Evolutionary conservation across 768 basidiomycete genomes (phyloP), one percentile per base, ranked within the genome.

Genomic region (Podaxis pistillaris): DNA sequence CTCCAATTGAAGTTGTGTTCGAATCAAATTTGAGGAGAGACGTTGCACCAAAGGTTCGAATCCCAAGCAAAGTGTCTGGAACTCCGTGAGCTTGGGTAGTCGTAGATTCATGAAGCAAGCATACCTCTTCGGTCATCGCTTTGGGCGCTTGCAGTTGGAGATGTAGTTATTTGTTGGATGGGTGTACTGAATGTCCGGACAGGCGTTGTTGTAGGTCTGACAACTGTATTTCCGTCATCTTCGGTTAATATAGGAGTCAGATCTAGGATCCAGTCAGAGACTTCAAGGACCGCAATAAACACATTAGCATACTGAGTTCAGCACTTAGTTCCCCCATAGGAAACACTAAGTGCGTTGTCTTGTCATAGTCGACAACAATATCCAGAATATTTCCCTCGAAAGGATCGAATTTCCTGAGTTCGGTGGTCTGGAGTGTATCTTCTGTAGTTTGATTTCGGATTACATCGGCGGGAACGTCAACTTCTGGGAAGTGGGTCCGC

Each of bases 401-500:
- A 17, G 87, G 87, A 68, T 92, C 83, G 51, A 87, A 89, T 12
- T 62, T 61, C 30, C 76, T 68, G 15, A 81, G 68, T n/a, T 73
- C 66, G 24, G 69, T 72, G 40, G 67, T 61, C 55, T 74, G 65
- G 46, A 68, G 73, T 12, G 78, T 74, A 51, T 88, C 85, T 56
- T 76, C 74, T 12, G 76, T 72, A 19, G 91, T 72, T 61, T 86
- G 79, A 28, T 83, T 81, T 56, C 83, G 73, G 50, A 93, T 78
- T 24, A 93, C 74, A 44, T 90, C 86, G n/a, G 82, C 74, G 6
- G 89, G 76, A n/a, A 94, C 77, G 63, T 92, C 89, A 15, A 88
- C 78, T 63, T 93, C 90, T 1, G 91, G 90, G 58, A 88, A 80
- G 71, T 83, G 81, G 3, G 84, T 86, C 50, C 88, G 84, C 52